Conservation (phyloP, 164 flowering plant species). For the Nymphaea thermarum region DNA sequence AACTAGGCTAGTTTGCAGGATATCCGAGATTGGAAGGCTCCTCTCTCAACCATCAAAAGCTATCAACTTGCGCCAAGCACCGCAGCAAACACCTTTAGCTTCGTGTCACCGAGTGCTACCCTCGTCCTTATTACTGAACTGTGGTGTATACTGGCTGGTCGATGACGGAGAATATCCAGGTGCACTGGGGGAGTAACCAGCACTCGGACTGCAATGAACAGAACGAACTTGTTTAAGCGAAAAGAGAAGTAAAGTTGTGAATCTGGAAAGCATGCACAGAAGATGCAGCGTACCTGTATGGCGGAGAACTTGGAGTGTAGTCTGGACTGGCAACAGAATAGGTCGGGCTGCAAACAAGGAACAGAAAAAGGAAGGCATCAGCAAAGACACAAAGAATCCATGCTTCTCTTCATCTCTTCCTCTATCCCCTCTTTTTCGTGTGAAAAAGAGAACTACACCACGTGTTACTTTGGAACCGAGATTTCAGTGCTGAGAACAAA, state of each 20-base stretch:
- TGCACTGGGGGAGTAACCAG: slow-evolving; percentile 92
- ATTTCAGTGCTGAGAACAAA: background rate
- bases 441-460: no score
- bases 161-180: slow-evolving; percentile 97
- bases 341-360: slow-evolving; percentile 45
- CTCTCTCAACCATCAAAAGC: no score
- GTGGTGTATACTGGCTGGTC: slow-evolving; percentile 79
- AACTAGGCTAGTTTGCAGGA: no score
- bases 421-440: no score
- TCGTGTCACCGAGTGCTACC: slow-evolving; percentile 12
- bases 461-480: no score
- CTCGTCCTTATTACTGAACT: slow-evolving; percentile 44
- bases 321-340: slow-evolving; percentile 65
- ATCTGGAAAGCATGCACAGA: background rate
- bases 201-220: slow-evolving; percentile 57
- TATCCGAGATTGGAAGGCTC: no score
- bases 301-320: slow-evolving; percentile 90
- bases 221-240: background rate
- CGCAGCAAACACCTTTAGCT: background rate
- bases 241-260: background rate
- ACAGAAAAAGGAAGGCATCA: background rate
- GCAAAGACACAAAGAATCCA: background rate
- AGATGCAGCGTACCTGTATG: slow-evolving; percentile 43
- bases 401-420: no score
- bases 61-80: no score